A percentile compares a stretch with the other conserved stretches of the same genome.
Evolutionary conservation across 2,329 filamentous ascomycete genomes (phyloP).

Genomic region (Lecanoromycetidae sp.): DNA sequence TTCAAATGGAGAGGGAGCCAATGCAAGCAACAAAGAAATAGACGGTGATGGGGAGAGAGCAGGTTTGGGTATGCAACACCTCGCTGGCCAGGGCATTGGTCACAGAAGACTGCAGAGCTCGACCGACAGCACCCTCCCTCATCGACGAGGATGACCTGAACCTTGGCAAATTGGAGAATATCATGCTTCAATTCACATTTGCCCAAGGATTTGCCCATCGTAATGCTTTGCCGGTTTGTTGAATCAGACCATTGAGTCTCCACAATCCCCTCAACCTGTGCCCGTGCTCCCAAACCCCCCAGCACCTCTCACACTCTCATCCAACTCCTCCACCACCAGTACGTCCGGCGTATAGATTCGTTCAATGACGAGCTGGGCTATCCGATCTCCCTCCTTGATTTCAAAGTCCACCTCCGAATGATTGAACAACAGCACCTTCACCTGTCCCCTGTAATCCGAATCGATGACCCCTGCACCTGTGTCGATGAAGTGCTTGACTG

Average conservation of each 20-base stretch:
- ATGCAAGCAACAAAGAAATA: not conserved
- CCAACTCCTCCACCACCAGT: constrained; percentile 73
- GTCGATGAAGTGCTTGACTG: constrained; percentile 90
- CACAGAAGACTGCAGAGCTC: not conserved
- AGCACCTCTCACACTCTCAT: constrained; percentile 78
- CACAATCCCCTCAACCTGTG: not conserved
- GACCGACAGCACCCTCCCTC: not conserved
- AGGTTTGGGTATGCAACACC: not conserved
- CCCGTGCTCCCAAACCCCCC: constrained; percentile 91
- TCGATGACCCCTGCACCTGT: constrained; percentile 95
- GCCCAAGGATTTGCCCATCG: not conserved
- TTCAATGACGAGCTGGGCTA: constrained; percentile 90
- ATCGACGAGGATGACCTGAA: not conserved
- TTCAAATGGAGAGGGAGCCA: not conserved
- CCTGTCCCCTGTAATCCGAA: constrained; percentile 86
- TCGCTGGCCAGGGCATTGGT: not conserved
- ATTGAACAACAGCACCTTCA: constrained; percentile 94
- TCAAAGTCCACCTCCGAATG: constrained; percentile 69
- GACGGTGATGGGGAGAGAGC: not conserved
- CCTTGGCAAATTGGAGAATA: not conserved
- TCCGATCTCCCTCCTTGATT: constrained; percentile 72
- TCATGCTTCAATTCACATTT: not conserved
- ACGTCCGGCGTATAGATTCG: constrained; percentile 90
- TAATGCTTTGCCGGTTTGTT: not conserved
- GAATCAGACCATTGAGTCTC: no score